phyloP scores from a whole-genome alignment of 495 filamentous ascomycete genomes.

The Durotheca rogersii region DNA sequence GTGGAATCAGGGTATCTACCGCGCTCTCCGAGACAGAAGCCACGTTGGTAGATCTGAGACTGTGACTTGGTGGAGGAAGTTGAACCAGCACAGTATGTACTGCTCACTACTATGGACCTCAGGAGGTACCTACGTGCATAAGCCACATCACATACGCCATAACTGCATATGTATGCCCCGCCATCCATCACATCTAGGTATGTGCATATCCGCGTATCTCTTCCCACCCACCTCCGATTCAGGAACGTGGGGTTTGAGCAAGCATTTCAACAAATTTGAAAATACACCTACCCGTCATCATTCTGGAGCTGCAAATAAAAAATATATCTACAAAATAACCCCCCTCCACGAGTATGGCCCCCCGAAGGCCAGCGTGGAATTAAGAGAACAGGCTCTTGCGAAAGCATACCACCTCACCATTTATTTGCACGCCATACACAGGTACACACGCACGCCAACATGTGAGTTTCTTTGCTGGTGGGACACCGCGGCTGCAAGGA shows the following conservation, averaged over 20 bases:
- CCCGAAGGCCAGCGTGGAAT: too few relatives aligned
- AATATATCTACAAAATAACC: constrained; percentile 14
- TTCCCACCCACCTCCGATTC: constrained; percentile 39
- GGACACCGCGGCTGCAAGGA: neutral
- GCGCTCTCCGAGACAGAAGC: constrained; percentile 5
- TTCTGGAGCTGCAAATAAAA: neutral
- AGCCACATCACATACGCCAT: too few relatives aligned
- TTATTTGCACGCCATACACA: too few relatives aligned
- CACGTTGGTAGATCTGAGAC: constrained; percentile 14
- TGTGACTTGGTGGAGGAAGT: constrained; percentile 11
- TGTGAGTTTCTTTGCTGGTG: too few relatives aligned
- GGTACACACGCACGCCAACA: too few relatives aligned
- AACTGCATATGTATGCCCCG: too few relatives aligned
- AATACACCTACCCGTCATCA: constrained; percentile 20
- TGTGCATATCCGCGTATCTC: constrained; percentile 31
- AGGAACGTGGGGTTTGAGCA: constrained; percentile 46
- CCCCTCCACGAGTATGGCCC: too few relatives aligned
- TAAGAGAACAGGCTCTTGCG: too few relatives aligned
- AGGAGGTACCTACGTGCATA: neutral
- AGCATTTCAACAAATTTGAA: constrained; percentile 20
- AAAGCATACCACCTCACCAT: too few relatives aligned
- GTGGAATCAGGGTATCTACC: too few relatives aligned
- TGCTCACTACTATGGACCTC: too few relatives aligned
- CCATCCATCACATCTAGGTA: constrained; percentile 16
- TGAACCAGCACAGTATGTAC: too few relatives aligned